A percentile compares a stretch with the other conserved stretches of the same genome.
Evolutionary conservation across 495 filamentous ascomycete species (phyloP).

Genomic region (Penicillium mononematosum): DNA sequence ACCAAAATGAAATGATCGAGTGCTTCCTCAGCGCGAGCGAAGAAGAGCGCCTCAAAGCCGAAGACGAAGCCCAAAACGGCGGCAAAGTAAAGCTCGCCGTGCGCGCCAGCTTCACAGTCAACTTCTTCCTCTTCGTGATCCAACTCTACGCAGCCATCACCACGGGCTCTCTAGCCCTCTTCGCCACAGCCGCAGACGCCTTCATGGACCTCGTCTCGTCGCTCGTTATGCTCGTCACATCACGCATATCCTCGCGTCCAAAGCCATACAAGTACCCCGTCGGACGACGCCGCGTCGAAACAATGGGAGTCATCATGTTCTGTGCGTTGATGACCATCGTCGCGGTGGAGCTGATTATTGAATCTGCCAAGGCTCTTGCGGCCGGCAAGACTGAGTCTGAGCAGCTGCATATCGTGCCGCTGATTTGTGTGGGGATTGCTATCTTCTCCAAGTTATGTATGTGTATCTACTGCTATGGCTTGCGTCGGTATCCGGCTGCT

Average conservation of each 20-base stretch:
- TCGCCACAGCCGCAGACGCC: slow-evolving; percentile 57
- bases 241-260: slow-evolving; percentile 48
- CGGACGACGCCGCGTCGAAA: slow-evolving; percentile 54
- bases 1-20: slow-evolving; percentile 56
- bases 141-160: slow-evolving; percentile 58
- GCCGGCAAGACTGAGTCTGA: slow-evolving; percentile 37
- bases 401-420: slow-evolving; percentile 47
- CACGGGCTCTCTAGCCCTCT: slow-evolving; percentile 55
- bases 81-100: slow-evolving; percentile 58
- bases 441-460: slow-evolving; percentile 38
- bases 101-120: slow-evolving; percentile 52
- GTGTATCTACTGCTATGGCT: slow-evolving; percentile 52
- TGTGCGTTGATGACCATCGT: slow-evolving; percentile 59
- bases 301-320: slow-evolving; percentile 58
- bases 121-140: slow-evolving; percentile 56
- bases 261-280: slow-evolving; percentile 59
- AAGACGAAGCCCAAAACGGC: slow-evolving; percentile 48
- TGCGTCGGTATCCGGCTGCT: slow-evolving; percentile 53
- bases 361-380: slow-evolving; percentile 48
- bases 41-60: slow-evolving; percentile 48
- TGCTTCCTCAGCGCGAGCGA: slow-evolving; percentile 52
- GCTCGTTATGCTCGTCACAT: slow-evolving; percentile 55
- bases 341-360: slow-evolving; percentile 52
- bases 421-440: slow-evolving; percentile 52
- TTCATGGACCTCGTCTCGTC: slow-evolving; percentile 62